Percentiles rank a stretch among this genome's conserved stretches.
These are phyloP conservation scores for Septoria petroselini DNA, from an alignment of 2,329 filamentous ascomycete species.

Conservation along the genomic window DNA sequence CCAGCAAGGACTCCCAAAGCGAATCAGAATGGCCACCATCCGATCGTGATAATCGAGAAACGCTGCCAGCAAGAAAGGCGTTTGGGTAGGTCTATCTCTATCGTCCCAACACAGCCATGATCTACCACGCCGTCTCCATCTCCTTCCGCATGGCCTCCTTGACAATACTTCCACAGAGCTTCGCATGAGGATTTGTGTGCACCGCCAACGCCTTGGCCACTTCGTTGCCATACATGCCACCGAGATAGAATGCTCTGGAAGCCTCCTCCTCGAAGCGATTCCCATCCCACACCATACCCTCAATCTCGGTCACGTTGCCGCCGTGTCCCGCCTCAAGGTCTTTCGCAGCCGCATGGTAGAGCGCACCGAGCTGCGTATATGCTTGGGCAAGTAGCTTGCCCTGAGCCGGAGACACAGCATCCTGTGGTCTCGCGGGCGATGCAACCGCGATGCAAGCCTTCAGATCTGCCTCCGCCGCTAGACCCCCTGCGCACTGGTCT, in stretches of 20 bases:
- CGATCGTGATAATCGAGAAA: too few species aligned
- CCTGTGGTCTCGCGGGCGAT: conserved; percentile 51
- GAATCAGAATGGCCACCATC: too few species aligned
- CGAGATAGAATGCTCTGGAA: conserved; percentile 54
- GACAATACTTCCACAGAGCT: conserved; percentile 61
- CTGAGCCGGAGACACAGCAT: conserved; percentile 60
- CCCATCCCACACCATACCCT: conserved; percentile 36
- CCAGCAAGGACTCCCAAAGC: too few species aligned
- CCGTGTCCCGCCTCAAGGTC: conserved; percentile 20
- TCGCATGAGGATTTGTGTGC: conserved; percentile 61
- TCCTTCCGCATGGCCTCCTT: conserved; percentile 59
- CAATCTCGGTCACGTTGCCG: conserved; percentile 33
- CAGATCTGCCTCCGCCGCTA: conserved; percentile 38
- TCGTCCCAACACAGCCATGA: neutral
- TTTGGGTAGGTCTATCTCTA: neutral
- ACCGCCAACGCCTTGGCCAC: conserved; percentile 57
- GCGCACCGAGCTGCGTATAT: conserved; percentile 59
- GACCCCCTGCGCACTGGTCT: conserved; percentile 7
- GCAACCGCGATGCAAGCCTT: conserved; percentile 55
- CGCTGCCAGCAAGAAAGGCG: too few species aligned
- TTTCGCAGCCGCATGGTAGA: conserved; percentile 29
- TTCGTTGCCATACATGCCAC: conserved; percentile 56
- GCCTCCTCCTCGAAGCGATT: conserved; percentile 53
- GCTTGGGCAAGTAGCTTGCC: conserved; percentile 66
- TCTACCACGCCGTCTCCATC: conserved; percentile 36